Conservation (phyloP, 2,329 filamentous ascomycete species). For the Fusarium drepaniforme region DNA sequence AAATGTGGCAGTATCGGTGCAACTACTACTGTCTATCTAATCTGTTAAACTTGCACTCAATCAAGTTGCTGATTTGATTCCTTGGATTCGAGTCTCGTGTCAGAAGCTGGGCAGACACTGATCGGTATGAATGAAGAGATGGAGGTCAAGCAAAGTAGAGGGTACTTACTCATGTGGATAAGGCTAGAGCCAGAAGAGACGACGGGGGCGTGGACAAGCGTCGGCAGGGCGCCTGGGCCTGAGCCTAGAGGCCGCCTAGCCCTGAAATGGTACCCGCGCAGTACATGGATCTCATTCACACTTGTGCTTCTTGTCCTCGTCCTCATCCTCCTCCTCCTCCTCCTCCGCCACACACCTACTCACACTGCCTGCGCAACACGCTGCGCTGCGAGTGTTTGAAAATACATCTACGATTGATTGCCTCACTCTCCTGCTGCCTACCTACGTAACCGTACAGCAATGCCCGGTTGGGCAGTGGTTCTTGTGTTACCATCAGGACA, state of each 20-base stretch:
- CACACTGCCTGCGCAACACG: not conserved
- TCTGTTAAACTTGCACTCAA: not conserved
- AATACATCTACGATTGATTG: not conserved
- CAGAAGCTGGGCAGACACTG: not conserved
- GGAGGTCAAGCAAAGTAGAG: conserved; percentile 23
- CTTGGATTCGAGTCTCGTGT: not conserved
- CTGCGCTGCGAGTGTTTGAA: not conserved
- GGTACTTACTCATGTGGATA: conserved; percentile 30
- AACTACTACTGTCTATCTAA: not conserved
- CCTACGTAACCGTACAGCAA: not conserved
- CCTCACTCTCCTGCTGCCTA: not conserved
- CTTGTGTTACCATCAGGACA: not conserved
- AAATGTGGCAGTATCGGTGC: not conserved
- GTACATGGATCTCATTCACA: conserved; percentile 18
- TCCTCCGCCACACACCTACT: conserved; percentile 4
- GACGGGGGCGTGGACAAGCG: conserved; percentile 35
- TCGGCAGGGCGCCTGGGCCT: conserved; percentile 41
- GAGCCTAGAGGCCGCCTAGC: conserved; percentile 34
- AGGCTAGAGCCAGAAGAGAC: conserved; percentile 34
- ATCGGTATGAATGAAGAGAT: conserved; percentile 9
- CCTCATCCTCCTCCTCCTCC: not conserved
- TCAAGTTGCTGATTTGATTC: not conserved
- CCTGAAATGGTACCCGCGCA: conserved; percentile 20
- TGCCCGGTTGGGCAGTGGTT: not conserved
- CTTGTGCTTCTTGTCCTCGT: not conserved